phyloP scores from a whole-genome alignment of 352 stramenopile genomes.

The Pythium rishiriense region DNA sequence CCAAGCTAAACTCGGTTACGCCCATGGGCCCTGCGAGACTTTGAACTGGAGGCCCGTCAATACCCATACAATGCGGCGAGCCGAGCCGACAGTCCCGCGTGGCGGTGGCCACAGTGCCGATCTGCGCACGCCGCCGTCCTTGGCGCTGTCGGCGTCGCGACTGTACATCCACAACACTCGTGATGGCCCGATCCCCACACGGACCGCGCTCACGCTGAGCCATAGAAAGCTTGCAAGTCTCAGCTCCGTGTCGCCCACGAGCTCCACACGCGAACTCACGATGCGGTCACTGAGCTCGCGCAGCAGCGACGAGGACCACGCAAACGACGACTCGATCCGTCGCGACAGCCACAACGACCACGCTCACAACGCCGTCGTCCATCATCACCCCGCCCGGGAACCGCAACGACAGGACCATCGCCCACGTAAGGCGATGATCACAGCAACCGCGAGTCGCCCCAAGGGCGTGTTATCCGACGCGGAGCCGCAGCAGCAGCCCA shows the following conservation, averaged over 20 bases:
- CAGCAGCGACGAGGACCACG: background rate
- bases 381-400: too few species aligned
- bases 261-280: constrained; percentile 23
- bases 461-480: constrained; percentile 19
- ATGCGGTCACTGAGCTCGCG: constrained; percentile 22
- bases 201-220: background rate
- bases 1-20: background rate
- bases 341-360: background rate
- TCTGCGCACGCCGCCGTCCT: background rate
- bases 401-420: too few species aligned
- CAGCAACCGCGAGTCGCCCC: background rate
- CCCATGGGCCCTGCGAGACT: background rate
- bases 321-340: background rate
- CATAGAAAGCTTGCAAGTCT: constrained; percentile 13
- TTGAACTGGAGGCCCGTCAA: background rate
- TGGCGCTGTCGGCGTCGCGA: background rate
- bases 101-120: background rate
- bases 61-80: background rate
- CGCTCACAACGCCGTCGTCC: too few species aligned
- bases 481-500: constrained; percentile 7
- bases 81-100: background rate
- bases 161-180: constrained; percentile 5
- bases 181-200: background rate
- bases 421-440: too few species aligned
- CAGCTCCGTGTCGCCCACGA: constrained; percentile 32